Evolutionary conservation across 768 basidiomycete species (phyloP).

Genomic region (Kwoniella mangroviensis): DNA sequence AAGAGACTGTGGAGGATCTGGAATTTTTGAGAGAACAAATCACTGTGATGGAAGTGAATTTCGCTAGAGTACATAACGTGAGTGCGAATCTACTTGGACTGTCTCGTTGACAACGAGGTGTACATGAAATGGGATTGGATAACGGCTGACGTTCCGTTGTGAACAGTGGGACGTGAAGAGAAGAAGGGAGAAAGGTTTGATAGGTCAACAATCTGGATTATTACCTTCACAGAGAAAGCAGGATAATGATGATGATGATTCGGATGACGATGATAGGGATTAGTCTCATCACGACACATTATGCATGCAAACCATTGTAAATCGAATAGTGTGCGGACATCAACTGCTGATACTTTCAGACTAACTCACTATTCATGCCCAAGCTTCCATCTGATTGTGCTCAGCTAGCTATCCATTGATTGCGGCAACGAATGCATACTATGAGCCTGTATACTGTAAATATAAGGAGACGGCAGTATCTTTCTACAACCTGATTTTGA

Average conservation of each 20-base stretch:
- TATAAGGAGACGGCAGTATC: too few relatives aligned
- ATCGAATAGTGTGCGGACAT: background rate
- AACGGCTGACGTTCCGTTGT: background rate
- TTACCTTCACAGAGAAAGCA: conserved; percentile 26
- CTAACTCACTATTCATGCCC: too few relatives aligned
- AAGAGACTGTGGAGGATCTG: conserved; percentile 79
- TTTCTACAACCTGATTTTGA: too few relatives aligned
- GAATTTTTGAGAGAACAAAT: conserved; percentile 93
- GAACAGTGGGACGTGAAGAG: conserved; percentile 48
- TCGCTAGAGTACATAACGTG: conserved; percentile 86
- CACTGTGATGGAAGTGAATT: conserved; percentile 95
- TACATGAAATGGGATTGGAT: too few relatives aligned
- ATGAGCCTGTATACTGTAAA: too few relatives aligned
- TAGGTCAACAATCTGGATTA: conserved; percentile 25
- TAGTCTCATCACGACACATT: background rate
- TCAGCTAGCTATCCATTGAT: too few relatives aligned
- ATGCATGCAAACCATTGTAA: background rate
- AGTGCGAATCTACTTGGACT: conserved; percentile 22
- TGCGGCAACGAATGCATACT: too few relatives aligned
- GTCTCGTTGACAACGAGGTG: too few relatives aligned
- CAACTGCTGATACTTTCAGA: too few relatives aligned
- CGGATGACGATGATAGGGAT: conserved; percentile 44
- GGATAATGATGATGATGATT: conserved; percentile 26
- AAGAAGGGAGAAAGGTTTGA: conserved; percentile 26
- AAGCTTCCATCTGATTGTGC: too few relatives aligned